Percentiles rank a stretch among this genome's conserved stretches.
phyloP scores from a whole-genome alignment of 768 basidiomycete species.

The Boletus patriciae region DNA sequence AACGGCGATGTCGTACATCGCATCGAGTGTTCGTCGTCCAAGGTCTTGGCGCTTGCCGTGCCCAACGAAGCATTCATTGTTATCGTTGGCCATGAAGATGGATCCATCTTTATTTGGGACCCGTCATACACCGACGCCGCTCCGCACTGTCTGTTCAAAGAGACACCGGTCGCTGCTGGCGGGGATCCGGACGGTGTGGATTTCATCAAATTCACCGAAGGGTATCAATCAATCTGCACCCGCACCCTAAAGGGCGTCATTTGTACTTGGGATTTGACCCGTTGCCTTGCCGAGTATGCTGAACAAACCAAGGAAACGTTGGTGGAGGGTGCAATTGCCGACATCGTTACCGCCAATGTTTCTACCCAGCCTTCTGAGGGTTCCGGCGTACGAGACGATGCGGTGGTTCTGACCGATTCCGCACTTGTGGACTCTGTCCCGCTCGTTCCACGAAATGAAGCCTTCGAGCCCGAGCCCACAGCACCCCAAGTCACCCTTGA shows the following conservation, averaged over 20 bases:
- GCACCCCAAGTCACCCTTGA: not conserved
- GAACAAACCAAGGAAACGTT: not conserved
- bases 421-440: not conserved
- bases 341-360: no score
- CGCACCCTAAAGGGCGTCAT: conserved; percentile 14
- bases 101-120: conserved; percentile 20
- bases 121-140: not conserved
- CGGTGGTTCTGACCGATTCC: not conserved
- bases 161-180: not conserved
- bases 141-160: conserved; percentile 6
- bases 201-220: conserved; percentile 13
- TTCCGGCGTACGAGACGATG: not conserved
- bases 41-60: conserved; percentile 12
- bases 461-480: not conserved
- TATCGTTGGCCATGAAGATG: conserved; percentile 13
- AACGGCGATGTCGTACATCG: conserved; percentile 10
- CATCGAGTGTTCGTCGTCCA: conserved; percentile 3
- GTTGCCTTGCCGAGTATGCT: conserved; percentile 10
- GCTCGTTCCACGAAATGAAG: not conserved
- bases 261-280: conserved; percentile 16
- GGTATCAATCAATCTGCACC: conserved; percentile 6
- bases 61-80: conserved; percentile 11
- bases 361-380: not conserved
- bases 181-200: conserved; percentile 2
- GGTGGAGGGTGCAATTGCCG: not conserved